These are phyloP conservation scores for Boletus rufocinnamomeus DNA, from an alignment of 768 basidiomycete species.

Conservation along the genomic window DNA sequence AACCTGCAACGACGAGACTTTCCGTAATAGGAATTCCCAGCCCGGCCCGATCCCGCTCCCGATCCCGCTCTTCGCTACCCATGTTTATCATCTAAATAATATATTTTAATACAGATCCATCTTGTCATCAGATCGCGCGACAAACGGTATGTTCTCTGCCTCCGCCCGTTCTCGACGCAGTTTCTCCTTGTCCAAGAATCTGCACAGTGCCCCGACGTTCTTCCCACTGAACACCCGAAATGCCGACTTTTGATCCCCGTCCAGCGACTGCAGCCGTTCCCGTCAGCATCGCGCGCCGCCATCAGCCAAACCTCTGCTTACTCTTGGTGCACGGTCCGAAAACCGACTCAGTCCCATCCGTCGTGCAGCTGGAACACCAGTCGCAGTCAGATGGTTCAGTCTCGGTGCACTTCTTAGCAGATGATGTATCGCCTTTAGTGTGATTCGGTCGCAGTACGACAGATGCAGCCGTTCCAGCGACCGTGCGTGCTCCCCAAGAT, in stretches of 20 bases:
- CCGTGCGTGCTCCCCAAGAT: conserved; percentile 70
- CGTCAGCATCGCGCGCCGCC: conserved; percentile 8
- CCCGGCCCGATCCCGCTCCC: neutral
- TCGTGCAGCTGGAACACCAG: conserved; percentile 75
- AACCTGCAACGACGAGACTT: conserved; percentile 4
- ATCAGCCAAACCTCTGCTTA: conserved; percentile 35
- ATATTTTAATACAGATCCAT: conserved; percentile 56
- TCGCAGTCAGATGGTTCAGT: conserved; percentile 75
- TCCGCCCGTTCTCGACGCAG: conserved; percentile 59
- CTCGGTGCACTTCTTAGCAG: conserved; percentile 59
- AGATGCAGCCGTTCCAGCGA: conserved; percentile 81
- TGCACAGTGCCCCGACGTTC: conserved; percentile 61
- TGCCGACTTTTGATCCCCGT: conserved; percentile 62
- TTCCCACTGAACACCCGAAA: conserved; percentile 81
- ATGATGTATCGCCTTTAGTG: conserved; percentile 72
- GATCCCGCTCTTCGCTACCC: neutral
- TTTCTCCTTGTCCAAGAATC: conserved; percentile 73
- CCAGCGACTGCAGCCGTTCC: conserved; percentile 50
- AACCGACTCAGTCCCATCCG: conserved; percentile 72
- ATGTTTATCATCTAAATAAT: neutral
- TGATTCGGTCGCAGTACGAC: conserved; percentile 82
- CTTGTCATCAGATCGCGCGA: conserved; percentile 62
- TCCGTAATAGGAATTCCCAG: conserved; percentile 9
- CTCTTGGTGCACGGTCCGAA: conserved; percentile 68
- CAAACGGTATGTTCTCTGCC: conserved; percentile 57